Evolutionary conservation across 1,139 yeast species (phyloP), one percentile per base, ranked within the genome.

Genomic region (Suhomyces kunorum): DNA sequence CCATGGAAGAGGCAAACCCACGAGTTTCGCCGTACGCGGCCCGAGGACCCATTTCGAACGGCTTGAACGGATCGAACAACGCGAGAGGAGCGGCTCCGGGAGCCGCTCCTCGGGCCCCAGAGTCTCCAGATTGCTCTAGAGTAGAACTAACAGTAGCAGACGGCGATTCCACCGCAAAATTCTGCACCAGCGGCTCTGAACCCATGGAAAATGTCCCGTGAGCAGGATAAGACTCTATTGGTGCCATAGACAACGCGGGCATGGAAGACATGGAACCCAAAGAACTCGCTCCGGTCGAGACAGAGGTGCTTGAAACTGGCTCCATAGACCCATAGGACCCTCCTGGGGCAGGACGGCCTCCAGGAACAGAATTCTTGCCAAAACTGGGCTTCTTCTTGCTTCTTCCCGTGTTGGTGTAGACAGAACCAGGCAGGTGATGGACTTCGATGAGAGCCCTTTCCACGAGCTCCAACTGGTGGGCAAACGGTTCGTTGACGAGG

Each of bases 391-490:
- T 40, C 28, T 42, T 32, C 28, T 41, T 42, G 17, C 40, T 36
- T 18, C 39, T 40, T 15, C 29, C 39, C 9, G 37, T 28, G 24
- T 34, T 25, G 32, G 33, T 24, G 31, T 40, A 36, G 20, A 32
- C 13, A 11, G 28, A 25, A 13, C 36, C 20, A 44, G 71, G 70
- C 46, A 64, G 71, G 46, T 59, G 55, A 44, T 61, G 65, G 16
- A 54, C 51, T 41, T 67, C 73, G 34, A 63, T 53, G 43, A 58
- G 49, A 17, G 59, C 54, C 44, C 57, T 62, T 34, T 63, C 68
- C 34, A 68, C 61, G 29, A 54, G 33, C 27, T 66, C 72, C 38
- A 59, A 39, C 48, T 68, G 74, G 42, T 53, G 50, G 18, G 55
- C 59, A 52, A 68, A 68, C 35, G 71, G 59, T 48, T 62, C 69